Evolutionary conservation across 352 stramenopile species (phyloP).

Genomic region (Phytophthora melonis): DNA sequence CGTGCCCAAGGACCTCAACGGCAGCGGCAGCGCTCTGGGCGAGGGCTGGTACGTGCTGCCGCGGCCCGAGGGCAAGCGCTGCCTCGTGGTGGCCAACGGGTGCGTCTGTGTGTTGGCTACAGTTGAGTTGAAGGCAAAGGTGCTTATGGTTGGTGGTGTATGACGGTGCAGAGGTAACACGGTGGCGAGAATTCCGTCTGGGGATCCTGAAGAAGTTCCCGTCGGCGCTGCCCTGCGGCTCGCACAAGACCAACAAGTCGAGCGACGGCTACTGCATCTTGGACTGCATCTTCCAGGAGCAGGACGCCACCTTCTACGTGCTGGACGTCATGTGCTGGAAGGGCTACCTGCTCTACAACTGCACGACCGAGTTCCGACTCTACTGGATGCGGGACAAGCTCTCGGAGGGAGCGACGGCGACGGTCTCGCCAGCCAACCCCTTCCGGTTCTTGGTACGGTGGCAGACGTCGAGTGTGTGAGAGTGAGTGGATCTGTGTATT

Average conservation of each 20-base stretch:
- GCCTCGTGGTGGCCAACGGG: conserved; percentile 89
- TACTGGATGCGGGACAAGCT: conserved; percentile 94
- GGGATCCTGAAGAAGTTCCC: conserved; percentile 90
- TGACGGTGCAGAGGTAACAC: conserved; percentile 67
- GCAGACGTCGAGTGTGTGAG: not conserved
- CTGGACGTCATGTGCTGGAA: conserved; percentile 96
- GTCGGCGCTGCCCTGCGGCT: conserved; percentile 83
- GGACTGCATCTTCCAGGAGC: conserved; percentile 93
- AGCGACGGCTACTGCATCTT: conserved; percentile 90
- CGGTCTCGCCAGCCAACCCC: conserved; percentile 66
- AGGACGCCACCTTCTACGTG: conserved; percentile 91
- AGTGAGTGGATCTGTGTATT: not conserved
- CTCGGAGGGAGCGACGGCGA: conserved; percentile 65
- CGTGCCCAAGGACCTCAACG: conserved; percentile 86
- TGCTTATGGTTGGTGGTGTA: not conserved
- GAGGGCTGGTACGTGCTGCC: conserved; percentile 92
- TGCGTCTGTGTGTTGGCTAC: conserved; percentile 29
- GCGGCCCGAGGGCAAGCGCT: conserved; percentile 92
- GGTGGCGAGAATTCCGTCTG: conserved; percentile 80
- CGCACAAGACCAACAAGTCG: conserved; percentile 75
- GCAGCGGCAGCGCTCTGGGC: conserved; percentile 67
- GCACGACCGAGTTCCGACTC: conserved; percentile 92
- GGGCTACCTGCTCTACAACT: conserved; percentile 93
- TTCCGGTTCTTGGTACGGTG: conserved; percentile 75
- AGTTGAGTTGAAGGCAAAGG: no score